Evolutionary conservation across 2,329 filamentous ascomycete genomes (phyloP), one percentile per base, ranked within the genome.

Genomic region (Fusarium setosum): DNA sequence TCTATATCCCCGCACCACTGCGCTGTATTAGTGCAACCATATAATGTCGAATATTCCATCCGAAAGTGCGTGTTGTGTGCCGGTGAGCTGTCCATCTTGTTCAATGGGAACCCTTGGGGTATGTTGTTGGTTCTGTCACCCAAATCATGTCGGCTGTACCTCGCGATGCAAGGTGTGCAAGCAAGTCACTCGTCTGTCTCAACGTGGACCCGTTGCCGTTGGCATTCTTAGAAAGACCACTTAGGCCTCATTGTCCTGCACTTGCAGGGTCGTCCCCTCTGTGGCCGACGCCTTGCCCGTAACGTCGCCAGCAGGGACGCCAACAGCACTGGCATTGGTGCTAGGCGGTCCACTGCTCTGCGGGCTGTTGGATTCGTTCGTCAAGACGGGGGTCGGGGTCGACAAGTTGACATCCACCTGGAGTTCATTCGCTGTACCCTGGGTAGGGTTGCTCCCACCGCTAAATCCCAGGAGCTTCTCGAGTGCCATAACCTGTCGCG

Each of bases 281-380:
- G 56, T 42, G n/a, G 44, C 44, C 15, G 66, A 42, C n/a, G 59
- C 20, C 63, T 73, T 72, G 48, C 68, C 73, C 47, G 59, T 57
- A 35, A 67, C 68, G 11, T 77, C 75, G 17, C 74, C 73, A 11
- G 72, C 68, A 8, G 72, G 70, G 26, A 79, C 77, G 21, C 80
- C 82, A 13, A 80, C 75, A 48, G 86, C 85, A 71, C 88, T 89
- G 34, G 83, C 82, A 65, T 83, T 87, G 3, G 88, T 86, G 75
- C 89, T 92, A 5, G 89, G 86, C 3, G 89, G 82, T 60, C 85
- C 88, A 73, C 82, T 89, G 74, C 87, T 92, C 69, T 89, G 87
- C 2, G 89, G 89, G 64, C 88, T 92, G 73, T 91, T 91, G 35
- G 87, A 86, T 69, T 90, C 90, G 68, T 86, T 90, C 3, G 89